A percentile compares a stretch with the other conserved stretches of the same genome.
Evolutionary conservation across 2,329 filamentous ascomycete genomes (phyloP).

Genomic region (Lojkania enalia): DNA sequence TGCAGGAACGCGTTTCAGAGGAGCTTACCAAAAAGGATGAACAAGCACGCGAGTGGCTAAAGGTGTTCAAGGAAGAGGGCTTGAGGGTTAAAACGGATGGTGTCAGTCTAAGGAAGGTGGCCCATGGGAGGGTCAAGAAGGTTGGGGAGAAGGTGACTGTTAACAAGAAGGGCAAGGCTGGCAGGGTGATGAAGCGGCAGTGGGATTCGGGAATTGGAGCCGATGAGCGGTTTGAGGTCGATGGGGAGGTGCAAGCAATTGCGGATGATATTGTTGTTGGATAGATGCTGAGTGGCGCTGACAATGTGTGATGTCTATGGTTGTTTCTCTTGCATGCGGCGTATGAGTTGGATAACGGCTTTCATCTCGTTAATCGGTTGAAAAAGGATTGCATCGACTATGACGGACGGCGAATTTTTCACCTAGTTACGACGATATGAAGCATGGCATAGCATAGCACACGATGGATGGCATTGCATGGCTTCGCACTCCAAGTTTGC

Average conservation of each 20-base stretch:
- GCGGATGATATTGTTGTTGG: background rate
- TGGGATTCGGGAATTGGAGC: conserved; percentile 5
- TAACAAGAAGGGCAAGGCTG: conserved; percentile 35
- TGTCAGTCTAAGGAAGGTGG: conserved; percentile 31
- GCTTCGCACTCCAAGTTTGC: no score
- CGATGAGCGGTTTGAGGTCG: background rate
- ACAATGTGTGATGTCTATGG: background rate
- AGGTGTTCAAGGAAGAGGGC: conserved; percentile 40
- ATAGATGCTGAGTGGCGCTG: conserved; percentile 12
- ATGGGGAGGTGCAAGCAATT: conserved; percentile 1
- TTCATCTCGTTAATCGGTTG: no score
- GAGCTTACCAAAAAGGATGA: conserved; percentile 37
- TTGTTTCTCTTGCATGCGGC: background rate
- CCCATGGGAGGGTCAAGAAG: conserved; percentile 34
- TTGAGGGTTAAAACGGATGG: conserved; percentile 33
- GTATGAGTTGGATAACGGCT: no score
- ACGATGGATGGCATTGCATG: no score
- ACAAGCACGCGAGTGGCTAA: conserved; percentile 27
- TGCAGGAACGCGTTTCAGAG: conserved; percentile 31
- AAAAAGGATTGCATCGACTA: no score
- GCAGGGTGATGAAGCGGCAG: background rate
- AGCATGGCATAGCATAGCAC: no score
- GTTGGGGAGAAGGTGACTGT: conserved; percentile 38
- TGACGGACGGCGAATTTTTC: no score
- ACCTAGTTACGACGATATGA: no score